Base-by-base conservation (phyloP, 768 basidiomycete genomes). In the Rhizopogon vinicolor region DNA sequence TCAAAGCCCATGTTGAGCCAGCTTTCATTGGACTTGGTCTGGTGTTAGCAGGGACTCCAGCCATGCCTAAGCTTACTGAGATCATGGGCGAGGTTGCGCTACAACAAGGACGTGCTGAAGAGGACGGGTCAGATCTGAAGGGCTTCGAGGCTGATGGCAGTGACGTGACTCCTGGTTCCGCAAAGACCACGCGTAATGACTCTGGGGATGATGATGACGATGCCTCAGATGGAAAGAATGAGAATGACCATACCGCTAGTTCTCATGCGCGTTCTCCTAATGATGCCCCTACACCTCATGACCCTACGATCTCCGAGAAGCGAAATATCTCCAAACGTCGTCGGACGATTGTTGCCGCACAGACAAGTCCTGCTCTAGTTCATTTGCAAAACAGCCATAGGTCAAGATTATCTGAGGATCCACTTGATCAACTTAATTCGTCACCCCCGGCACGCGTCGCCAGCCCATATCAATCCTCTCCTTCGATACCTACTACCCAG, bases 21-120 rank as follows among this genome's bases (percentile, higher is more conserved):
- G 83, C 87, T 0, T 59, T 98, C 31, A 84, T 96, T 41, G 97
- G 97, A 5, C 81, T 98, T 54, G 89, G 92, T 40, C 77, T 90
- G 54, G 70, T 96, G 13, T 70, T 93, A 31, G 92, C 92, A 13
- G 88, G 89, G 31, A 75, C 75, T 28, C 86, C 89, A 3, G 93
- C 78, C 7, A 79, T 97, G 79, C 93, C 93, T 1, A 67, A 70
- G 19, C 74, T 98, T 31, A 83, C 86, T 1, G 77, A 82, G n/a
- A 71, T 84, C 3, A 83, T 88, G 68, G 94, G 95, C 5, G 73
- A 88, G 57, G 87, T 96, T 49, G 90, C 92, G 2, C 74, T 98
- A 49, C 93, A 93, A 60, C 96, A 98, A 72, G 95, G 95, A 1
- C 79, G 92, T 16, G 76, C 79, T 51, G 85, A 87, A 57, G 86